Evolutionary conservation across 2,329 filamentous ascomycete genomes (phyloP).

Genomic region (Onygena corvina): DNA sequence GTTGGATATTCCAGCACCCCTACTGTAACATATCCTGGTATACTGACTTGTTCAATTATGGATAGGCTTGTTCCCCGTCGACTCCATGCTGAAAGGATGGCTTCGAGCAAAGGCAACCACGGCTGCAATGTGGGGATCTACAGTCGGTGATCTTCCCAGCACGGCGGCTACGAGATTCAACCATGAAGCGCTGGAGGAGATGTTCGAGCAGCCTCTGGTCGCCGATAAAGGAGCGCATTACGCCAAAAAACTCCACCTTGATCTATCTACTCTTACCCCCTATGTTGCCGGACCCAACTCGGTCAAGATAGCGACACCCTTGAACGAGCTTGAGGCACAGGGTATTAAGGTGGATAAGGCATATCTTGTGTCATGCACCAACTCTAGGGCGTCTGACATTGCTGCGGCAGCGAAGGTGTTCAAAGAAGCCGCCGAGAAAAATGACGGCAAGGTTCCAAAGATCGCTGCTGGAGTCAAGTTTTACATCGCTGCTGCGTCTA

Average conservation of each 20-base stretch:
- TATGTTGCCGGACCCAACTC: slow-evolving; percentile 82
- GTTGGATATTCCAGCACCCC: not conserved
- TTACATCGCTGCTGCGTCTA: slow-evolving; percentile 80
- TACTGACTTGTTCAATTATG: not conserved
- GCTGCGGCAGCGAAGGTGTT: slow-evolving; percentile 75
- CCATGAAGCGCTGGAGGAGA: slow-evolving; percentile 59
- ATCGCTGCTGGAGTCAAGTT: slow-evolving; percentile 66
- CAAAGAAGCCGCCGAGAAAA: slow-evolving; percentile 54
- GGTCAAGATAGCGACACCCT: slow-evolving; percentile 71
- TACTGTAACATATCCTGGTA: not conserved
- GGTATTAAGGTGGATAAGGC: slow-evolving; percentile 71
- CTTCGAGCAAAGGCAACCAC: slow-evolving; percentile 62
- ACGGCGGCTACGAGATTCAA: slow-evolving; percentile 51
- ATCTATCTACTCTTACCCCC: slow-evolving; percentile 72
- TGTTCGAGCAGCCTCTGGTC: slow-evolving; percentile 52
- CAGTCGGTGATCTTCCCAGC: slow-evolving; percentile 33
- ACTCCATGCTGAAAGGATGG: slow-evolving; percentile 60
- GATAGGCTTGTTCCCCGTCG: slow-evolving; percentile 70
- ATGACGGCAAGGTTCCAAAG: slow-evolving; percentile 52
- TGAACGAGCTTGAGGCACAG: slow-evolving; percentile 59
- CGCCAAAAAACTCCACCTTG: slow-evolving; percentile 68
- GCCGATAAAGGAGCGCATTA: slow-evolving; percentile 71
- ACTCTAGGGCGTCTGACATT: slow-evolving; percentile 69
- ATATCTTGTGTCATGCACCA: slow-evolving; percentile 85
- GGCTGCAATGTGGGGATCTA: slow-evolving; percentile 42